phyloP scores from a whole-genome alignment of 2,329 filamentous ascomycete genomes.

The Alternaria hordeiaustralica region DNA sequence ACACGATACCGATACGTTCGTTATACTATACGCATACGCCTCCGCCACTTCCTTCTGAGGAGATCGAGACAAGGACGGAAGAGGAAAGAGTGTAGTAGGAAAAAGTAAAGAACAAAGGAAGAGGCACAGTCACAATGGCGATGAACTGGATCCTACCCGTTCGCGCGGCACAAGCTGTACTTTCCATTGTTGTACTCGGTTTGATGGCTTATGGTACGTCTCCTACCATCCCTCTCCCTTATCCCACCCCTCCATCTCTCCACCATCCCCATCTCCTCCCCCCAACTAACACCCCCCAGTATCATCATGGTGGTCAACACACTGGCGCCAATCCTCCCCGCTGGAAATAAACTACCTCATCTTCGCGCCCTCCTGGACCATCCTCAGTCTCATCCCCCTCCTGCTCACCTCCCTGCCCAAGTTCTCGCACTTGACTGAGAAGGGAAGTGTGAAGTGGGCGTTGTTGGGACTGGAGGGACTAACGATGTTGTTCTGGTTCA shows the following conservation, averaged over 20 bases:
- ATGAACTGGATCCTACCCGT: constrained; percentile 66
- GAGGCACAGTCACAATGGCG: constrained; percentile 51
- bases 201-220: constrained; percentile 71
- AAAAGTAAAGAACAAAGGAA: neutral
- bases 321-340: constrained; percentile 62
- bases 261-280: no score
- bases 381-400: constrained; percentile 71
- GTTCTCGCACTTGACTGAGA: constrained; percentile 47
- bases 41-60: neutral
- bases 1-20: neutral
- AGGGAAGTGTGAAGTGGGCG: constrained; percentile 62
- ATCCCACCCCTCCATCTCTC: neutral
- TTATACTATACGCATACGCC: neutral
- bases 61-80: neutral
- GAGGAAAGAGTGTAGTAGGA: neutral
- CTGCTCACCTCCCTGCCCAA: constrained; percentile 67
- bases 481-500: constrained; percentile 90
- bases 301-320: constrained; percentile 59
- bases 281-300: constrained; percentile 53
- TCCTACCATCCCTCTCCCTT: no score
- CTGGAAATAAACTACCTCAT: constrained; percentile 76
- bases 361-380: constrained; percentile 78
- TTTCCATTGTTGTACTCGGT: constrained; percentile 77
- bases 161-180: constrained; percentile 70
- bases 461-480: constrained; percentile 72